phyloP scores from a whole-genome alignment of 73 alveolate species.

The Paraurostyla sp. region DNA sequence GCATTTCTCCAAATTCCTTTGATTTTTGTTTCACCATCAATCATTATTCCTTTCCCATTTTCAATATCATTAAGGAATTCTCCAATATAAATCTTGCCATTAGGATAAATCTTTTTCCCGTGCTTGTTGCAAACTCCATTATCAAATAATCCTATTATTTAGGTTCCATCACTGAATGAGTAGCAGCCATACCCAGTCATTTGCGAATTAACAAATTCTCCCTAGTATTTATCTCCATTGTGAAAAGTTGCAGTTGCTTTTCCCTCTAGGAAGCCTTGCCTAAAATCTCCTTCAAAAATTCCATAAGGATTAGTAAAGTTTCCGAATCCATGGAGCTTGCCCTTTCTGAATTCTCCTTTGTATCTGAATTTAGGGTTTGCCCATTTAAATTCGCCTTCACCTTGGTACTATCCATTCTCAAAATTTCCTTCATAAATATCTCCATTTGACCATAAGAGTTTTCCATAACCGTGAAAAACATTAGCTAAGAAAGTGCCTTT shows the following conservation, averaged over 20 bases:
- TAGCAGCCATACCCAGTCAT: conserved; percentile 69
- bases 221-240: conserved; percentile 58
- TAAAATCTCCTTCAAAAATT: conserved; percentile 52
- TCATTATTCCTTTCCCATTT: conserved; percentile 73
- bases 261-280: conserved; percentile 53
- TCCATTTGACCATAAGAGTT: conserved; percentile 67
- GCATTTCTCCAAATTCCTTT: conserved; percentile 59
- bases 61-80: conserved; percentile 59
- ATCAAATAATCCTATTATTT: conserved; percentile 58
- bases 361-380: conserved; percentile 39
- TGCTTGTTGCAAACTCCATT: conserved; percentile 67
- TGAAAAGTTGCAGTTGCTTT: conserved; percentile 43
- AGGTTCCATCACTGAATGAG: conserved; percentile 46
- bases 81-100: conserved; percentile 70
- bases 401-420: conserved; percentile 64
- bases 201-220: conserved; percentile 8
- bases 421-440: conserved; percentile 73
- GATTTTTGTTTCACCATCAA: conserved; percentile 41
- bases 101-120: conserved; percentile 67
- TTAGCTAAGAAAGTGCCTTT: conserved; percentile 66
- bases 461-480: conserved; percentile 71
- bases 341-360: conserved; percentile 62
- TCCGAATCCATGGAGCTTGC: conserved; percentile 61
- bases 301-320: conserved; percentile 44
- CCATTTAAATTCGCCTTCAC: conserved; percentile 68